These are phyloP conservation scores for Astragalus membranaceus DNA, from an alignment of 306 rosid genomes.

Conservation along the genomic window DNA sequence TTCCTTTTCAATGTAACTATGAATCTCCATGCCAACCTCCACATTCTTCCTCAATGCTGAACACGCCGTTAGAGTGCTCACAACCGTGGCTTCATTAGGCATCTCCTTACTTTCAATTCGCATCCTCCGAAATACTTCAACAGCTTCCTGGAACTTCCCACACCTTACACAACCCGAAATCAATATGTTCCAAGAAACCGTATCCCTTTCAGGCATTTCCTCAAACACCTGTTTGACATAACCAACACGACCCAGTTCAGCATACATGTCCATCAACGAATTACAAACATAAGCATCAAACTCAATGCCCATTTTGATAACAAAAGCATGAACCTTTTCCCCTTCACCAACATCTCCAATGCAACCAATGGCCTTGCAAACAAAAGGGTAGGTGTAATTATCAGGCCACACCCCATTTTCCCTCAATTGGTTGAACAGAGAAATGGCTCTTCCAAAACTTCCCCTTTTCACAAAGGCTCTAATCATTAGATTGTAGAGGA, in stretches of 20 bases:
- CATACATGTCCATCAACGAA: constrained; percentile 65
- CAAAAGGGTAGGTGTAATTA: constrained; percentile 71
- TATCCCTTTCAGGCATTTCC: constrained; percentile 47
- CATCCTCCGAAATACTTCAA: constrained; percentile 39
- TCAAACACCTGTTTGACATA: constrained; percentile 34
- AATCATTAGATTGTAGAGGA: constrained; percentile 50
- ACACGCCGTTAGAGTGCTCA: constrained; percentile 63
- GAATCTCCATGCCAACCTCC: constrained; percentile 62
- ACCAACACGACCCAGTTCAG: constrained; percentile 35
- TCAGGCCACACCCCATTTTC: constrained; percentile 47
- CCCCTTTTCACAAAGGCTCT: constrained; percentile 36
- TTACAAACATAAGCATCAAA: constrained; percentile 64
- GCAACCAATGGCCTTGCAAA: constrained; percentile 53
- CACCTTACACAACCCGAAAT: constrained; percentile 58
- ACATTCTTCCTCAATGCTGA: constrained; percentile 34
- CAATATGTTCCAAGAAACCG: constrained; percentile 63
- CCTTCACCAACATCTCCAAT: constrained; percentile 38
- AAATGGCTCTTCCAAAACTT: constrained; percentile 31
- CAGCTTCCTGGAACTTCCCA: constrained; percentile 45
- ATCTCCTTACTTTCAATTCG: constrained; percentile 34
- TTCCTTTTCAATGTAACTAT: constrained; percentile 38
- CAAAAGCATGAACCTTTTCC: constrained; percentile 56
- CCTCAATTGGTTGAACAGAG: constrained; percentile 43
- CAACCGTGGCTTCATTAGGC: constrained; percentile 56
- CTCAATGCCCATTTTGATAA: constrained; percentile 43